These are phyloP conservation scores for Circinella minor DNA, from an alignment of 371 early-diverging fungal species.

Conservation along the genomic window DNA sequence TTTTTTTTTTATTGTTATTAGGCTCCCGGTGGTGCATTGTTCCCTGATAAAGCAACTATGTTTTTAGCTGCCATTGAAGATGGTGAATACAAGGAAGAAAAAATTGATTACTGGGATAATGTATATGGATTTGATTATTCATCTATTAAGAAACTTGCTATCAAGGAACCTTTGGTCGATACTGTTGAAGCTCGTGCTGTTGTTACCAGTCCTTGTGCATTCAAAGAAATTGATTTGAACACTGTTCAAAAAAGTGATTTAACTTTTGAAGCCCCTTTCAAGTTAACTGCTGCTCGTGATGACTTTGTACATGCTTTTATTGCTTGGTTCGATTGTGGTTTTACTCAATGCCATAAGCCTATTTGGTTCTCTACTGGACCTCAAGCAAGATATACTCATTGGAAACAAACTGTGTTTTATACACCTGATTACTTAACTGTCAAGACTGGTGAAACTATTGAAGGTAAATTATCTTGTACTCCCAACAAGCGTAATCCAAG, in stretches of 20 bases:
- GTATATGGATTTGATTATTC: slow-evolving; percentile 95
- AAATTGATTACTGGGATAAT: slow-evolving; percentile 91
- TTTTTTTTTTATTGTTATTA: background rate
- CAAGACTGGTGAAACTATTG: slow-evolving; percentile 81
- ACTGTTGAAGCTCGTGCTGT: slow-evolving; percentile 83
- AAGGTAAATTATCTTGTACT: slow-evolving; percentile 77
- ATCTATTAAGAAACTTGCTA: slow-evolving; percentile 85
- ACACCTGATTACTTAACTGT: slow-evolving; percentile 72
- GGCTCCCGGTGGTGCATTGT: slow-evolving; percentile 81
- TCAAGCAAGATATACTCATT: slow-evolving; percentile 91
- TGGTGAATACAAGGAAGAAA: slow-evolving; percentile 92
- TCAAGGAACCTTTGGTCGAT: slow-evolving; percentile 94
- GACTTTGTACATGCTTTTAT: slow-evolving; percentile 92
- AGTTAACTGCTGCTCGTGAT: slow-evolving; percentile 74
- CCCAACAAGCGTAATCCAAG: slow-evolving; percentile 92
- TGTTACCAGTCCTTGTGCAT: slow-evolving; percentile 69
- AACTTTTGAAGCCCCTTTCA: slow-evolving; percentile 81
- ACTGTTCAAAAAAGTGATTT: slow-evolving; percentile 87
- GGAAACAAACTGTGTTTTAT: slow-evolving; percentile 98
- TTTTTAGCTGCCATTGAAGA: slow-evolving; percentile 93
- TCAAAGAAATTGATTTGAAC: slow-evolving; percentile 84
- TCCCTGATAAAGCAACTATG: slow-evolving; percentile 93
- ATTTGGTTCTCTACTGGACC: slow-evolving; percentile 93
- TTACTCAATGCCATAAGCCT: slow-evolving; percentile 86
- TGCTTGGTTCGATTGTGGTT: slow-evolving; percentile 94